Base-by-base conservation (phyloP, 352 stramenopile species). In the Pythium brachiatum region DNA sequence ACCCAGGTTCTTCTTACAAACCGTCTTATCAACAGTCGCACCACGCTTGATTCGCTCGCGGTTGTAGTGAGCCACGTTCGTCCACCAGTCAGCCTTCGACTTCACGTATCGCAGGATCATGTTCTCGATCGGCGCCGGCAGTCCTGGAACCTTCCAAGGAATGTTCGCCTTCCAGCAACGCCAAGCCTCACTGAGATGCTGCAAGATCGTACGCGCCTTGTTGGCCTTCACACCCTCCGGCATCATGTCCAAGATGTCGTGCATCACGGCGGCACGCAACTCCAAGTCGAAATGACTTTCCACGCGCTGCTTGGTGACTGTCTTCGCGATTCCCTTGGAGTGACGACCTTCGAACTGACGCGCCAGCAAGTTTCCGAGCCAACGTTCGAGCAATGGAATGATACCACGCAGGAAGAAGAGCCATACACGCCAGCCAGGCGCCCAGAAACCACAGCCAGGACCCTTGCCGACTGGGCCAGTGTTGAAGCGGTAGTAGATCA, bases 211-310 rank as follows among this genome's bases (percentile, higher is more conserved):
- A 44, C 97, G 80, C 20, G 88, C 95, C 84, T 99, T 99, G 80
- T 99, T 99, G 52, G 98, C 96, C 74, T 99, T 99, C 1, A 99
- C 96, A 56, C 97, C 97, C 77, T 99, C 96, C 0, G 98, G 98
- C 98, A 99, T 99, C 97, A 99, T 99, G 73, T 99, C 98, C 21
- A 99, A 79, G 74, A 99, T 99, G 64, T 99, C 97, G 79, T 99
- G 98, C 96, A 99, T 99, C 50, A 99, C 97, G 34, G 97, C 97
- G 57, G 97, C 97, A 65, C 98, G 92, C 25, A 99, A 82, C 74
- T 99, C 97, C 60, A 99, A 74, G 79, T 99, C 98, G 72, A 99
- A 99, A 72, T 99, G 97, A 60, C 88, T 98, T 75, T 99, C 97
- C 12, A 99, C 98, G 62, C 98, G 87, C 76, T 99, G 98, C 79